These are phyloP conservation scores for Moricandia arvensis DNA, from an alignment of 345 rosid species.

Conservation along the genomic window DNA sequence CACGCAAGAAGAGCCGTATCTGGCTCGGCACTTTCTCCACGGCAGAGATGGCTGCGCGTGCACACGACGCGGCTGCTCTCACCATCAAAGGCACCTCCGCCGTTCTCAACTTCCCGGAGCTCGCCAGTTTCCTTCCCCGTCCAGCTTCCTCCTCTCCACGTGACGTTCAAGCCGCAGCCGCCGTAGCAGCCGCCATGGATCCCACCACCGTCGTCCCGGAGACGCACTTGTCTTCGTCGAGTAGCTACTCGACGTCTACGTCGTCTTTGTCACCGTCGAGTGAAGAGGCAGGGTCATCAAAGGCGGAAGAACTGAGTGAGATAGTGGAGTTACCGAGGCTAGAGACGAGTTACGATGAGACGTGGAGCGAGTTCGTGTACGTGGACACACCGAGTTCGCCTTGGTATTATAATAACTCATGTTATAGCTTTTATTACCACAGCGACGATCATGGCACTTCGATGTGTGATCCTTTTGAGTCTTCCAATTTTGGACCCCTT, in stretches of 20 bases:
- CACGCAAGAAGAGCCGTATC: conserved; percentile 89
- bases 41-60: conserved; percentile 96
- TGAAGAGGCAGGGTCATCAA: conserved; percentile 44
- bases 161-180: conserved; percentile 90
- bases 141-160: conserved; percentile 74
- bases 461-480: conserved; percentile 36
- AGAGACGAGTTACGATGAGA: conserved; percentile 50
- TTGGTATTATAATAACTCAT: conserved; percentile 38
- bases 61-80: conserved; percentile 94
- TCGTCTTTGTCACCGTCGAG: conserved; percentile 22
- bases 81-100: conserved; percentile 83
- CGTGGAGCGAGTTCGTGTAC: conserved; percentile 56
- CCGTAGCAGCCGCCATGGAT: conserved; percentile 78
- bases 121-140: conserved; percentile 66
- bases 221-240: neutral
- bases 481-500: conserved; percentile 34
- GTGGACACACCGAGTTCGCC: conserved; percentile 51
- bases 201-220: conserved; percentile 4
- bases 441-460: conserved; percentile 39
- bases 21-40: conserved; percentile 96
- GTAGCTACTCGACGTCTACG: conserved; percentile 12
- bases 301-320: conserved; percentile 74
- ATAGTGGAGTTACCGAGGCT: conserved; percentile 80
- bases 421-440: conserved; percentile 35
- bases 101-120: conserved; percentile 82